A percentile compares a stretch with the other conserved stretches of the same genome.
These are phyloP conservation scores for Scytalidium lignicola DNA, from an alignment of 2,329 filamentous ascomycete genomes.

Conservation along the genomic window DNA sequence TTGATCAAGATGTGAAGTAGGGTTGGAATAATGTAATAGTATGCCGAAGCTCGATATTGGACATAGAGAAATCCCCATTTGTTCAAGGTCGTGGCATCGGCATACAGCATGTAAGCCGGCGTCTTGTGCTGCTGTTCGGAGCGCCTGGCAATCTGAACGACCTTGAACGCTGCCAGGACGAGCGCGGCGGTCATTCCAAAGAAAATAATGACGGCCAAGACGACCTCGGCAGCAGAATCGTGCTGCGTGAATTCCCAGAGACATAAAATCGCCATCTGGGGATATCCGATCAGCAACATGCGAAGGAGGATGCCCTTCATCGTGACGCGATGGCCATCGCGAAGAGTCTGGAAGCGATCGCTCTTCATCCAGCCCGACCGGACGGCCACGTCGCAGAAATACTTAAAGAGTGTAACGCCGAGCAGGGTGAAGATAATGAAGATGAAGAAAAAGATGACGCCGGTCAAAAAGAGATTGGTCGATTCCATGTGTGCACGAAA, in stretches of 20 bases:
- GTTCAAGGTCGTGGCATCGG: conserved; percentile 81
- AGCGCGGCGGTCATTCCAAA: conserved; percentile 70
- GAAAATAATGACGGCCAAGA: conserved; percentile 80
- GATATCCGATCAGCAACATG: conserved; percentile 79
- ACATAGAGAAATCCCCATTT: conserved; percentile 97
- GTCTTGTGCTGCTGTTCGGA: conserved; percentile 88
- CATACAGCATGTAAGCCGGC: conserved; percentile 90
- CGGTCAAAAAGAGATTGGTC: conserved; percentile 88
- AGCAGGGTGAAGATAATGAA: conserved; percentile 70
- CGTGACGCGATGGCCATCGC: conserved; percentile 83
- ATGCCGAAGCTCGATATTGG: conserved; percentile 86
- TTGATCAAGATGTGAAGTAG: conserved; percentile 74
- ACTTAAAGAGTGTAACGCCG: conserved; percentile 71
- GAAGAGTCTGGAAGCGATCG: conserved; percentile 84
- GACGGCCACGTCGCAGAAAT: conserved; percentile 65
- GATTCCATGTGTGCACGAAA: conserved; percentile 77
- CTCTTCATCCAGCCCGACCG: conserved; percentile 70
- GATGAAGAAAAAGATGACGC: conserved; percentile 77
- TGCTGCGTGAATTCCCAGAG: conserved; percentile 83
- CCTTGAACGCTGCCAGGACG: conserved; percentile 78
- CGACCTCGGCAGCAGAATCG: conserved; percentile 77
- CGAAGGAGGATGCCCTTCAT: conserved; percentile 89
- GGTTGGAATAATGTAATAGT: conserved; percentile 82
- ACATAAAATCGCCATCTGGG: conserved; percentile 79
- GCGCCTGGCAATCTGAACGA: conserved; percentile 77